Evolutionary conservation across 1,284 basidiomycete species (phyloP).

Genomic region (Cryptococcus sp.): DNA sequence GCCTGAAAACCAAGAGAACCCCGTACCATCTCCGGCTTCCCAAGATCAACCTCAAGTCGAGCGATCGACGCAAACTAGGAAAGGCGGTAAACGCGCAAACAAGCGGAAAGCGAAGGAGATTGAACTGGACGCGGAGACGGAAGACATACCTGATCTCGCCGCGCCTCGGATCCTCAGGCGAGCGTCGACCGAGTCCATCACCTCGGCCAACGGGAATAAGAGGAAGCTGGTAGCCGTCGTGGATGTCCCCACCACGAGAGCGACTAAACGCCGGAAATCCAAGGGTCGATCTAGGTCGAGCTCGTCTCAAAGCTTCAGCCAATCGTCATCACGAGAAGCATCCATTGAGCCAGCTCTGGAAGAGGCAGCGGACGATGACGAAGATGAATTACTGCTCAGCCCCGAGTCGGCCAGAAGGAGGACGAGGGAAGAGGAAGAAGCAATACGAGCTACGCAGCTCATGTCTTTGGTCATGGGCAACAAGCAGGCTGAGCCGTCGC

Average conservation of each 20-base stretch:
- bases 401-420: conserved; percentile 29
- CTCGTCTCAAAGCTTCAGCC: too few relatives aligned
- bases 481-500: neutral
- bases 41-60: too few relatives aligned
- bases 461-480: neutral
- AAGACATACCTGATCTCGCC: neutral
- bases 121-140: too few relatives aligned
- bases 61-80: too few relatives aligned
- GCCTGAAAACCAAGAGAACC: neutral
- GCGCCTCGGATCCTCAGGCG: neutral
- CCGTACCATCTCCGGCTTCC: too few relatives aligned
- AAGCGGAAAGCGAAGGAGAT: too few relatives aligned
- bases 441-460: conserved; percentile 8
- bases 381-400: conserved; percentile 32
- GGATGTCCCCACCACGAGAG: too few relatives aligned
- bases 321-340: too few relatives aligned
- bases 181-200: neutral
- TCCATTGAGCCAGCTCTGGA: neutral
- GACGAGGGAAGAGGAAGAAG: conserved; percentile 28
- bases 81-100: too few relatives aligned
- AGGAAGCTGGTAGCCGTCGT: too few relatives aligned
- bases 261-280: too few relatives aligned
- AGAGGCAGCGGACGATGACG: conserved; percentile 20
- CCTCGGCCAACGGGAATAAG: neutral
- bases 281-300: too few relatives aligned